Percentiles rank a stretch among this genome's conserved stretches.
Conservation (phyloP, 2,329 filamentous ascomycete genomes). For the Penicillium sp. region DNA sequence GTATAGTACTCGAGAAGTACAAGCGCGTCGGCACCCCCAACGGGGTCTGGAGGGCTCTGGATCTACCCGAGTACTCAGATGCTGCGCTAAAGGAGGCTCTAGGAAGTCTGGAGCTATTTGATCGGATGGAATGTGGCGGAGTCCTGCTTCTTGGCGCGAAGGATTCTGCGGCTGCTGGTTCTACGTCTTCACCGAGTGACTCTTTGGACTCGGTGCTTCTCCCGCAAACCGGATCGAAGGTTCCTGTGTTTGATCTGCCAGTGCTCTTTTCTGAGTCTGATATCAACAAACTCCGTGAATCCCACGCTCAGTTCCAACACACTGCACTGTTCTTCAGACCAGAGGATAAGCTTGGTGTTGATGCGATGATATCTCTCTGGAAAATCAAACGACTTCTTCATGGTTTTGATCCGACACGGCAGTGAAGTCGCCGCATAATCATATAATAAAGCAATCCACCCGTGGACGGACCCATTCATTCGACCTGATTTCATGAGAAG, state of each 20-base stretch:
- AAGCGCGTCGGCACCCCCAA: constrained; percentile 14
- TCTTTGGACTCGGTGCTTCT: constrained; percentile 29
- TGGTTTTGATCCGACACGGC: not conserved
- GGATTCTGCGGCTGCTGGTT: not conserved
- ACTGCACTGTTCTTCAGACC: constrained; percentile 37
- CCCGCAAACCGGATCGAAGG: constrained; percentile 25
- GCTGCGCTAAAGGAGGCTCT: constrained; percentile 21
- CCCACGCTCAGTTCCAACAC: constrained; percentile 28
- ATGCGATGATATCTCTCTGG: constrained; percentile 38
- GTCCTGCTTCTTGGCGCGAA: constrained; percentile 20
- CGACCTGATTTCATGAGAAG: not conserved
- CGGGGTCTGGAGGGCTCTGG: constrained; percentile 28
- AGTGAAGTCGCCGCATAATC: not conserved
- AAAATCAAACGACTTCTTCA: constrained; percentile 34
- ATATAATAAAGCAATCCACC: not conserved
- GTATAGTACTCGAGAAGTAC: constrained; percentile 26
- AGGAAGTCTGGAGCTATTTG: constrained; percentile 17
- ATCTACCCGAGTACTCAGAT: constrained; percentile 17
- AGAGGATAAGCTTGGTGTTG: constrained; percentile 21
- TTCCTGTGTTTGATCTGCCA: constrained; percentile 39
- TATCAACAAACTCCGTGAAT: constrained; percentile 26
- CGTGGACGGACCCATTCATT: not conserved
- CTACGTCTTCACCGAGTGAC: not conserved
- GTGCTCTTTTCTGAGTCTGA: constrained; percentile 30
- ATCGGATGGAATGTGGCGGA: constrained; percentile 30